Conservation (phyloP, 179 eudicot species). For the Beta lomatogona region DNA sequence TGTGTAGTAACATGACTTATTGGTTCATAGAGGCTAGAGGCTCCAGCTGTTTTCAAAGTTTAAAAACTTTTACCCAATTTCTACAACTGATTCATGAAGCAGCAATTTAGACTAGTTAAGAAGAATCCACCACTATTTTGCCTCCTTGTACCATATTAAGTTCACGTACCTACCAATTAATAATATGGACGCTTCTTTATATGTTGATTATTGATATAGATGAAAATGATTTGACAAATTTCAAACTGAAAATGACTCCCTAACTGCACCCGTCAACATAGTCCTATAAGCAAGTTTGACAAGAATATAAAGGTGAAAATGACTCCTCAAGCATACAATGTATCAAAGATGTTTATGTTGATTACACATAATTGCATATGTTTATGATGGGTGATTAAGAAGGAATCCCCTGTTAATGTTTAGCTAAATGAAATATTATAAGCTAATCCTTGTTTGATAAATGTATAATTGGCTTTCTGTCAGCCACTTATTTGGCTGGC, state of each 20-base stretch:
- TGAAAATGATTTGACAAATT: slow-evolving; percentile 4
- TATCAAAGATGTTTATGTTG: background rate
- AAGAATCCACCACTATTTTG: background rate
- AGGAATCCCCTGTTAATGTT: background rate
- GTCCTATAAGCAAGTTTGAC: background rate
- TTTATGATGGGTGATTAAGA: background rate
- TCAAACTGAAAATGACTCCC: slow-evolving; percentile 20
- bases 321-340: slow-evolving; percentile 1
- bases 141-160: slow-evolving; percentile 7
- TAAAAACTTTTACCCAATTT: background rate
- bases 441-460: too few species aligned
- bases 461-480: too few species aligned
- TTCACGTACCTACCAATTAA: slow-evolving; percentile 19
- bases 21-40: background rate
- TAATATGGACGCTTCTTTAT: background rate
- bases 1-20: background rate
- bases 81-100: background rate
- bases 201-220: background rate
- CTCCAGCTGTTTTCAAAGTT: background rate
- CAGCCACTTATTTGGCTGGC: too few species aligned
- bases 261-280: slow-evolving; percentile 17
- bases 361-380: background rate
- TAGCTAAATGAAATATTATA: background rate
- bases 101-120: background rate
- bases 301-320: slow-evolving; percentile 6